Conservation (phyloP, 176 grass and related monocot genomes). For the Microstegium vimineum region DNA sequence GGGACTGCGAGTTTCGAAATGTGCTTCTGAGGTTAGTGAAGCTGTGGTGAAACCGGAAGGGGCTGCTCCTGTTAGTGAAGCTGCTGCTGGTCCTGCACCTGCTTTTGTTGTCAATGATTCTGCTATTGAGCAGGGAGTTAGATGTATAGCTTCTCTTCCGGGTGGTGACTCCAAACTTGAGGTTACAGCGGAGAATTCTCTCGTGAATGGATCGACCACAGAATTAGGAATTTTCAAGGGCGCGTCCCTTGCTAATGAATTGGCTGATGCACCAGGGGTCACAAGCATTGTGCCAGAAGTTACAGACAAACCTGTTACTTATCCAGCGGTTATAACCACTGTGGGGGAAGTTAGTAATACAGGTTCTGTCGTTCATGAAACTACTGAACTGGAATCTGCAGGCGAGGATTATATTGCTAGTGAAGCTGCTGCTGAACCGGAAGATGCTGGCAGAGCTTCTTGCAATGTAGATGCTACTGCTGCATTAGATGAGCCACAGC, state of each 20-base stretch:
- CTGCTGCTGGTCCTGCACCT: not conserved
- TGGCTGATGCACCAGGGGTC: not conserved
- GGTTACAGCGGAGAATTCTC: not conserved
- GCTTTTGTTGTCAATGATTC: not conserved
- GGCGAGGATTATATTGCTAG: not conserved
- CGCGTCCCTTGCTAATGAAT: not conserved
- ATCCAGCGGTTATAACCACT: not conserved
- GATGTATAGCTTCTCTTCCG: not conserved
- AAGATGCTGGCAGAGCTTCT: not conserved
- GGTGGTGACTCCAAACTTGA: not conserved
- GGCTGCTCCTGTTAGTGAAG: not conserved
- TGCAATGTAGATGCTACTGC: not conserved
- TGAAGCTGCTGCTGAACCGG: not conserved
- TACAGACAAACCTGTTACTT: not conserved
- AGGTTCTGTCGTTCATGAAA: conserved; percentile 24
- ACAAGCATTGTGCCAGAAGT: not conserved
- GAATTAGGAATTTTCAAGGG: not conserved
- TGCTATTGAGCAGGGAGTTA: not conserved
- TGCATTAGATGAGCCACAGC: conserved; percentile 10
- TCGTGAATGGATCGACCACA: not conserved
- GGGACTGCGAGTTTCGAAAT: not conserved
- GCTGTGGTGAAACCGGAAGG: not conserved
- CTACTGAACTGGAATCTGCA: conserved; percentile 9
- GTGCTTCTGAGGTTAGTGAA: not conserved
- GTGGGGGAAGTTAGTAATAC: not conserved